Evolutionary conservation across 495 filamentous ascomycete species (phyloP).

Genomic region (Acidiella bohemica): DNA sequence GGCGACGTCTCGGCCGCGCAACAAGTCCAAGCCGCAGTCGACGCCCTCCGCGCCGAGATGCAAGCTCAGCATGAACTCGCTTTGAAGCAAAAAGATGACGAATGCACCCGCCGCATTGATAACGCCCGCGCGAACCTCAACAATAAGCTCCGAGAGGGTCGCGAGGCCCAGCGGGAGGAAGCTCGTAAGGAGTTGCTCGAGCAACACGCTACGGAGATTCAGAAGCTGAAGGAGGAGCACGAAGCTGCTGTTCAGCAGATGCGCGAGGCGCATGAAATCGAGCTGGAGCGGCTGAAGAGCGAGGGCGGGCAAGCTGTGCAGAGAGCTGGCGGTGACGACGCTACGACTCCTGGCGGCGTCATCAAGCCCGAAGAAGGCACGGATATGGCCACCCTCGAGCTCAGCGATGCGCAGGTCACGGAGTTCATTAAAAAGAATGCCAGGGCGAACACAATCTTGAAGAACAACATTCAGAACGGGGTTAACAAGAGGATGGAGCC

Average conservation of each 20-base stretch:
- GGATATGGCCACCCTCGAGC: neutral
- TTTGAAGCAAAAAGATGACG: constrained; percentile 45
- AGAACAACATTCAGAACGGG: constrained; percentile 10
- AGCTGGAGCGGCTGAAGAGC: constrained; percentile 30
- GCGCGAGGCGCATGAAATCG: constrained; percentile 51
- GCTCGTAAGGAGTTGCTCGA: constrained; percentile 19
- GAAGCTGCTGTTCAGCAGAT: constrained; percentile 50
- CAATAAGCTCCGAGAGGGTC: constrained; percentile 52
- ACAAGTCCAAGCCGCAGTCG: constrained; percentile 29
- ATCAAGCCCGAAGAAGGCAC: constrained; percentile 2
- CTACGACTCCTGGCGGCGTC: neutral
- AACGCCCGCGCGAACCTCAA: constrained; percentile 59
- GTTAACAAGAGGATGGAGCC: constrained; percentile 4
- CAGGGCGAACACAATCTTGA: constrained; percentile 6
- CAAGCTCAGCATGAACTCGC: constrained; percentile 35
- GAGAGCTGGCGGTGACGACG: constrained; percentile 9
- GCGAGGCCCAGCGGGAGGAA: constrained; percentile 35
- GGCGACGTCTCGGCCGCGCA: constrained; percentile 21
- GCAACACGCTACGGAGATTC: constrained; percentile 34
- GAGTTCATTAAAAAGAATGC: constrained; percentile 11
- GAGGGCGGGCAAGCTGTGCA: constrained; percentile 7
- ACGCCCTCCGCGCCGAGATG: constrained; percentile 25
- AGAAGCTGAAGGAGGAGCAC: constrained; percentile 34
- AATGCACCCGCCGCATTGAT: constrained; percentile 52
- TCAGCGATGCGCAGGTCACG: constrained; percentile 7